Conservation (phyloP, 768 basidiomycete species). For the Termitomyces sp. region DNA sequence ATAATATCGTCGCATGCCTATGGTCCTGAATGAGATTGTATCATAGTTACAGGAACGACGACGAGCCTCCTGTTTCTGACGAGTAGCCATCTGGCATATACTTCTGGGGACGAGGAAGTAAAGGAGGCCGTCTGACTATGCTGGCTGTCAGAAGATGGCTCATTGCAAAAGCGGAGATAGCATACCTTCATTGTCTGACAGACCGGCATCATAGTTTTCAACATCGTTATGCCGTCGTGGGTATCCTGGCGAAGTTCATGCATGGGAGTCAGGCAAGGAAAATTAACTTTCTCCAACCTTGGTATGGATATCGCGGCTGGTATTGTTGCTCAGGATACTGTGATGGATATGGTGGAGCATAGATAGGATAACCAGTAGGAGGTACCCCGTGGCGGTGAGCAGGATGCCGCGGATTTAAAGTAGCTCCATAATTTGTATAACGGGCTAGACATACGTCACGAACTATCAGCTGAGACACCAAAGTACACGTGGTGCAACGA, state of each 20-base stretch:
- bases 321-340: not conserved
- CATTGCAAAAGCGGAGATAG: not conserved
- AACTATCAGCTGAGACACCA: not conserved
- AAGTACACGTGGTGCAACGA: not conserved
- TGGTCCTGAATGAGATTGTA: not conserved
- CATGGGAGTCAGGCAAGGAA: not conserved
- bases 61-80: constrained; percentile 6
- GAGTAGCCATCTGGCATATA: constrained; percentile 1
- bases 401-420: not conserved
- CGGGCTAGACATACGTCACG: not conserved
- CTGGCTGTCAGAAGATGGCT: not conserved
- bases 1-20: constrained; percentile 1
- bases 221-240: not conserved
- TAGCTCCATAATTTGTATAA: not conserved
- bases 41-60: not conserved
- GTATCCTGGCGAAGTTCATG: not conserved
- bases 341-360: not conserved
- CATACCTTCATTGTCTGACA: not conserved
- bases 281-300: not conserved
- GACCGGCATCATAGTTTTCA: not conserved
- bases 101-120: not conserved
- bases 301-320: not conserved
- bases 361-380: not conserved
- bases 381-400: not conserved
- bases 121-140: not conserved